These are phyloP conservation scores for Rehmannia glutinosa DNA, from an alignment of 257 asterid genomes.

Conservation along the genomic window DNA sequence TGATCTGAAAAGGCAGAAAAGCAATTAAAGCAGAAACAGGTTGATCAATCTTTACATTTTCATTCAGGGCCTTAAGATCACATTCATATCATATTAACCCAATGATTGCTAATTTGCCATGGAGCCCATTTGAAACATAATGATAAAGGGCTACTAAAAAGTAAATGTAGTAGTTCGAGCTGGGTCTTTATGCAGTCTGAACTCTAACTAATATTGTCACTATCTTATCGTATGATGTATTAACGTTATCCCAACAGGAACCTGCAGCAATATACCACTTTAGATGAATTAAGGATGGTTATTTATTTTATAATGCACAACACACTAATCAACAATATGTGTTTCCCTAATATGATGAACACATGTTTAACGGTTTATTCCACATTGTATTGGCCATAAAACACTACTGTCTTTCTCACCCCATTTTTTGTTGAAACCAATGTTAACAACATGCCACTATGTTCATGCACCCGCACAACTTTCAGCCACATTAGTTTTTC, in stretches of 20 bases:
- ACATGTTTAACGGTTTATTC: not conserved
- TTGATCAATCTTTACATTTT: not conserved
- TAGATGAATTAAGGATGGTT: not conserved
- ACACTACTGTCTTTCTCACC: not conserved
- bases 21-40: not conserved
- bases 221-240: no score
- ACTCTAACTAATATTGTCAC: no score
- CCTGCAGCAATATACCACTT: no score
- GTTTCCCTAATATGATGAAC: not conserved
- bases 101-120: no score
- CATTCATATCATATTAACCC: not conserved
- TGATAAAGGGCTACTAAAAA: no score
- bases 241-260: no score
- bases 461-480: no score
- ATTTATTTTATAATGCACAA: no score
- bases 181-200: not conserved
- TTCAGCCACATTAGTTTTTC: no score
- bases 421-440: not conserved
- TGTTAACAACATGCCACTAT: not conserved
- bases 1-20: conserved; percentile 47
- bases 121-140: no score
- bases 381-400: not conserved
- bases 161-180: not conserved
- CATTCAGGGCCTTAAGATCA: not conserved
- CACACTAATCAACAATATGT: not conserved